Conservation (phyloP, 148 eudicot species). For the Persicaria maculosa region DNA sequence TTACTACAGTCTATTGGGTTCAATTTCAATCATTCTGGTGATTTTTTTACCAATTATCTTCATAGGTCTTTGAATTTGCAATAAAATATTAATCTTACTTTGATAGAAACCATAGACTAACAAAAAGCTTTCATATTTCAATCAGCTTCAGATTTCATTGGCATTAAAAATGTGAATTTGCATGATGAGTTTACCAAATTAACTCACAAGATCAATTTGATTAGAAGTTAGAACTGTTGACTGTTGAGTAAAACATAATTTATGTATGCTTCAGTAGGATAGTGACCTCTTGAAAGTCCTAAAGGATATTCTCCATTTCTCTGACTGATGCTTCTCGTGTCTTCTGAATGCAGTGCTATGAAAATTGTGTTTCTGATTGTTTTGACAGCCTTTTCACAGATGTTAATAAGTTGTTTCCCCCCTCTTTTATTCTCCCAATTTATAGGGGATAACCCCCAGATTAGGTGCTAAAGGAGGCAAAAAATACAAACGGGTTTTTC, state of each 20-base stretch:
- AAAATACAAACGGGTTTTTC: slow-evolving; percentile 83
- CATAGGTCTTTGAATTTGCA: neutral
- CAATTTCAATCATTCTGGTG: neutral
- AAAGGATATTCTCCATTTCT: neutral
- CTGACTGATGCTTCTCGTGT: neutral
- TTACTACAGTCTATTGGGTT: slow-evolving; percentile 7
- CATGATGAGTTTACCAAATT: neutral
- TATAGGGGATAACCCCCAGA: slow-evolving; percentile 96
- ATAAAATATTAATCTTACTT: neutral
- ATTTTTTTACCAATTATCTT: neutral
- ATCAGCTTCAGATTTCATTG: neutral
- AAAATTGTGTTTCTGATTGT: neutral
- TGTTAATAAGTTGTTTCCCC: neutral
- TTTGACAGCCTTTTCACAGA: neutral
- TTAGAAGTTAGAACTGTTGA: neutral
- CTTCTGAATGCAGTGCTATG: neutral
- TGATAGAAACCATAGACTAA: neutral
- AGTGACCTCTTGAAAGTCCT: neutral
- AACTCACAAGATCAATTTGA: neutral
- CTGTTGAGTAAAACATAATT: neutral
- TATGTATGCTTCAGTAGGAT: neutral
- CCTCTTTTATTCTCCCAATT: slow-evolving; percentile 13
- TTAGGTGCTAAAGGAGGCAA: slow-evolving; percentile 73
- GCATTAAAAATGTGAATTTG: neutral
- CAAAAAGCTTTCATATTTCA: neutral